A percentile compares a stretch with the other conserved stretches of the same genome.
Conservation (phyloP, 78 protist species). For the Dictyostelium capitatum region DNA sequence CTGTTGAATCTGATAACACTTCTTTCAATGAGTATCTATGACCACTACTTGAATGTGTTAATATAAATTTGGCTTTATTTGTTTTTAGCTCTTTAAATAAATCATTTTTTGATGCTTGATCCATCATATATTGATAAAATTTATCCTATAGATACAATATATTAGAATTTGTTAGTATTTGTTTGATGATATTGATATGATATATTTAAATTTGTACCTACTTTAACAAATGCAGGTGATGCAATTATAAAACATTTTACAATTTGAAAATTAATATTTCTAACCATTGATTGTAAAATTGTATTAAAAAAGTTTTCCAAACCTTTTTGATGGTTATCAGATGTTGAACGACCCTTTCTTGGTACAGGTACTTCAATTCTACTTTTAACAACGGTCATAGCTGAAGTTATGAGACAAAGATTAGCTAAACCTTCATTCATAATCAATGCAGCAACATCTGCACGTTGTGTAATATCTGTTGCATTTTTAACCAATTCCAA, state of each 20-base stretch:
- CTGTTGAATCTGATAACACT: constrained; percentile 85
- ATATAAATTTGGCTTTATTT: constrained; percentile 85
- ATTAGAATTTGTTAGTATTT: too few species aligned
- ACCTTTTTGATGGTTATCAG: constrained; percentile 80
- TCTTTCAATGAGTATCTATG: constrained; percentile 93
- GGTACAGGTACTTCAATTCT: constrained; percentile 86
- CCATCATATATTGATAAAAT: constrained; percentile 77
- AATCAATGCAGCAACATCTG: constrained; percentile 92
- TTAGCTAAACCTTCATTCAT: constrained; percentile 87
- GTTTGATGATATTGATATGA: too few species aligned
- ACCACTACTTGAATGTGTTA: constrained; percentile 90
- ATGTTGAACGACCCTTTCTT: constrained; percentile 77
- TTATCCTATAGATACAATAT: constrained; percentile 48
- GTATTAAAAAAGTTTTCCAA: constrained; percentile 87
- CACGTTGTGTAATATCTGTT: constrained; percentile 73
- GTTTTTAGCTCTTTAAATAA: constrained; percentile 47
- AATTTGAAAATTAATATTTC: constrained; percentile 88
- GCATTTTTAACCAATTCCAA: constrained; percentile 86
- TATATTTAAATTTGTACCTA: not conserved
- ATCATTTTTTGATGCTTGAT: constrained; percentile 73
- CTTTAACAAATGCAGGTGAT: constrained; percentile 88
- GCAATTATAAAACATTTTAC: constrained; percentile 94
- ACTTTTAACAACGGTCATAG: constrained; percentile 89
- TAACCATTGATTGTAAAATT: constrained; percentile 82
- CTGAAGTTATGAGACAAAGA: constrained; percentile 89